A percentile compares a stretch with the other conserved stretches of the same genome.
These are phyloP conservation scores for Citrus reticulata DNA, from an alignment of 345 rosid genomes.

Conservation along the genomic window DNA sequence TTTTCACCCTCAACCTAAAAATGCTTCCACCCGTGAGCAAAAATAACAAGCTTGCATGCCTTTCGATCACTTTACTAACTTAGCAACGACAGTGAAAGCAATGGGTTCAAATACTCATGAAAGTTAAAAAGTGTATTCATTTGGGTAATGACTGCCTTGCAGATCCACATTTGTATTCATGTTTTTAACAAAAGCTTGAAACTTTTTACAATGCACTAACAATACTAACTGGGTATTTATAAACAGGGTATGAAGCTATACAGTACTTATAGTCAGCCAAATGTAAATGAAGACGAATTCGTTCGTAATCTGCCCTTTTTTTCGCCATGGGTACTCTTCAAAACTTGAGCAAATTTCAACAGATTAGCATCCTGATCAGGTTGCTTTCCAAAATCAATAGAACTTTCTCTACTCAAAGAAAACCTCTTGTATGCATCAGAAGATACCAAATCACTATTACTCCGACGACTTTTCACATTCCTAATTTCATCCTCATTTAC, in stretches of 20 bases:
- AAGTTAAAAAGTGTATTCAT: not conserved
- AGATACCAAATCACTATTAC: constrained; percentile 30
- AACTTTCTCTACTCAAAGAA: constrained; percentile 14
- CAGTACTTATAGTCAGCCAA: not conserved
- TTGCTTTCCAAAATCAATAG: constrained; percentile 14
- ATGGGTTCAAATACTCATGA: not conserved
- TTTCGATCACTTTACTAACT: not conserved
- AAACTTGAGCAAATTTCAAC: constrained; percentile 56
- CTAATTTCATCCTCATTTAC: constrained; percentile 29
- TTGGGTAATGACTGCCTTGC: not conserved
- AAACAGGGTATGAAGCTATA: constrained; percentile 4
- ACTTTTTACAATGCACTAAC: not conserved
- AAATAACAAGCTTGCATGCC: not conserved
- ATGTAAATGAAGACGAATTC: constrained; percentile 44
- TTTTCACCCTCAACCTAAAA: not conserved
- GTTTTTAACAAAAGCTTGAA: not conserved
- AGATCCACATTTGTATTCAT: not conserved
- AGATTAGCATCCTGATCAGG: constrained; percentile 19
- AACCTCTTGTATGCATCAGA: constrained; percentile 15
- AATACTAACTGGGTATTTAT: not conserved
- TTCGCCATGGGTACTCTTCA: constrained; percentile 37
- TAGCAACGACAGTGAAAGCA: not conserved
- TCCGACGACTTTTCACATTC: constrained; percentile 20
- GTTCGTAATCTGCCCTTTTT: constrained; percentile 22
- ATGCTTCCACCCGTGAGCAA: not conserved